A percentile compares a stretch with the other conserved stretches of the same genome.
These are phyloP conservation scores for Apiotrichum mycotoxinovorans DNA, from an alignment of 1,284 basidiomycete species.

Conservation along the genomic window DNA sequence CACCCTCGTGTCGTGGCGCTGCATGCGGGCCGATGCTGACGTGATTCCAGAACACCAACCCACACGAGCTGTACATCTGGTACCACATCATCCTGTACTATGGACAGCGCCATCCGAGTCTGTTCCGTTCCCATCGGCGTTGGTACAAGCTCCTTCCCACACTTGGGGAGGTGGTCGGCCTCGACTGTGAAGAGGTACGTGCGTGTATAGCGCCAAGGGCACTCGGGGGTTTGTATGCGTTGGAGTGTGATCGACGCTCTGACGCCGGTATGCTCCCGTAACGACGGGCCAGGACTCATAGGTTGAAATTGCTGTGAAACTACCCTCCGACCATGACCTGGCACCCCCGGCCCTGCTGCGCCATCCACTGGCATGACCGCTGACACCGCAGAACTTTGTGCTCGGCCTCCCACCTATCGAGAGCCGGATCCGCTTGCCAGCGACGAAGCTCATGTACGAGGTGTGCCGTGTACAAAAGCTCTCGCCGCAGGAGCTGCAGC, in stretches of 20 bases:
- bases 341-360: neutral
- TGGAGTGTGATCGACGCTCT: neutral
- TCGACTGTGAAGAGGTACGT: constrained; percentile 48
- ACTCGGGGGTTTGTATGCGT: neutral
- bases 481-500: constrained; percentile 61
- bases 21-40: no score
- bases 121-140: constrained; percentile 72
- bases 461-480: constrained; percentile 84
- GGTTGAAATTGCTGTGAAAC: neutral
- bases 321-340: no score
- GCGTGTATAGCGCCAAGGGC: constrained; percentile 13
- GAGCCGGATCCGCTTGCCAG: constrained; percentile 67
- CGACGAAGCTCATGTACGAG: constrained; percentile 78
- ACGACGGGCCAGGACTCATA: no score
- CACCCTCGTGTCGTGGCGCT: no score
- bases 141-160: constrained; percentile 78
- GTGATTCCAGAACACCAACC: constrained; percentile 68
- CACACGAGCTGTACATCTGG: constrained; percentile 74
- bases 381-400: constrained; percentile 31
- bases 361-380: constrained; percentile 4
- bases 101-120: constrained; percentile 64
- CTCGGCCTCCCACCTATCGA: constrained; percentile 62
- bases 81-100: constrained; percentile 73
- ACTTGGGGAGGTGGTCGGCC: constrained; percentile 58
- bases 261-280: neutral